Evolutionary conservation across 768 basidiomycete genomes (phyloP).

Genomic region (button mushroom (Agaricus bisporus)): DNA sequence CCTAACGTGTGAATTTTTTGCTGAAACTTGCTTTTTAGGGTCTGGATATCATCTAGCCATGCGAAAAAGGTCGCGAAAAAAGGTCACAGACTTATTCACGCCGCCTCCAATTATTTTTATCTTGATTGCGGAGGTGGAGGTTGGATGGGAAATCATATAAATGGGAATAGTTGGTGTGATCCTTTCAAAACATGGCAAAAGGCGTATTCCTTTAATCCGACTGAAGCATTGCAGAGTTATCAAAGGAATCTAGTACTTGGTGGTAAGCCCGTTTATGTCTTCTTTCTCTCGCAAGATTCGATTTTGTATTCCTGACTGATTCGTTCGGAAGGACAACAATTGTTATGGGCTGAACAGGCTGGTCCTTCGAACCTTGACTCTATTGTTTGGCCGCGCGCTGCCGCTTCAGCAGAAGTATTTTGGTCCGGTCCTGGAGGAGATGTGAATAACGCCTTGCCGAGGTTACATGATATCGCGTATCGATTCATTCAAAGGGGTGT

Average conservation of each 20-base stretch:
- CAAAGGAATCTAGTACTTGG: slow-evolving; percentile 61
- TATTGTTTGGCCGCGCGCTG: slow-evolving; percentile 71
- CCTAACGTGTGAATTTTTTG: background rate
- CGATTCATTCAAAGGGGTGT: slow-evolving; percentile 60
- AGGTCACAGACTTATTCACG: slow-evolving; percentile 59
- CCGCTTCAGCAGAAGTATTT: slow-evolving; percentile 64
- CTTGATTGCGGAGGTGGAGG: slow-evolving; percentile 72
- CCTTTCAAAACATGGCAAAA: slow-evolving; percentile 81
- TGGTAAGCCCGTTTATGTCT: slow-evolving; percentile 30
- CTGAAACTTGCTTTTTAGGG: slow-evolving; percentile 26
- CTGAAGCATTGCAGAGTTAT: slow-evolving; percentile 43
- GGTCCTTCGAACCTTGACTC: slow-evolving; percentile 59
- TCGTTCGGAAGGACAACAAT: slow-evolving; percentile 43
- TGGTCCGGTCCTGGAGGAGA: slow-evolving; percentile 58
- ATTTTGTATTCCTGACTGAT: too few relatives aligned
- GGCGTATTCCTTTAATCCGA: slow-evolving; percentile 69
- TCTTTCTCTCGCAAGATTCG: slow-evolving; percentile 4
- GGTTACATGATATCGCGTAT: slow-evolving; percentile 62
- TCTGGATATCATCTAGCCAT: slow-evolving; percentile 66
- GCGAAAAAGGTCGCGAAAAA: slow-evolving; percentile 51
- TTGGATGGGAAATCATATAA: slow-evolving; percentile 49
- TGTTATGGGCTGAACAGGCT: slow-evolving; percentile 73
- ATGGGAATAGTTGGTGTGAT: slow-evolving; percentile 67
- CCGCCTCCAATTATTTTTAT: slow-evolving; percentile 74
- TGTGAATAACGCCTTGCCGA: slow-evolving; percentile 46